Evolutionary conservation across 495 filamentous ascomycete genomes (phyloP).

Genomic region (Tuber borchii): DNA sequence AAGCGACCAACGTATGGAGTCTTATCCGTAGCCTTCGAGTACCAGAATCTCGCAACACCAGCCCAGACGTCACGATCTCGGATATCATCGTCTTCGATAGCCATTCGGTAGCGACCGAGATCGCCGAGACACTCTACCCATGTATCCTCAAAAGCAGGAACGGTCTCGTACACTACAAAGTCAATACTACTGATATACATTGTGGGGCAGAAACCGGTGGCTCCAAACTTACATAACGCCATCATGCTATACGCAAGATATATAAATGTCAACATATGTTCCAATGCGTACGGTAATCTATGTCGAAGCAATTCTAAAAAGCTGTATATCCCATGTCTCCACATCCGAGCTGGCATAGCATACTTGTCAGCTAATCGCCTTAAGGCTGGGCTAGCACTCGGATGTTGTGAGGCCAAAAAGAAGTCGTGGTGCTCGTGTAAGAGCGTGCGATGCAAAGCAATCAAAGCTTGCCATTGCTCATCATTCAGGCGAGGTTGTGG

Average conservation of each 20-base stretch:
- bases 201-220: background rate
- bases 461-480: conserved; percentile 66
- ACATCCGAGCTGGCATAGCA: conserved; percentile 76
- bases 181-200: background rate
- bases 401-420: conserved; percentile 71
- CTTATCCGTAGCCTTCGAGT: conserved; percentile 66
- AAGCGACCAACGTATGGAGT: conserved; percentile 64
- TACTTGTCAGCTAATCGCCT: conserved; percentile 60
- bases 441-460: conserved; percentile 64
- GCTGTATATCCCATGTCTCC: conserved; percentile 73
- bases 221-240: conserved; percentile 49
- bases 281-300: conserved; percentile 61
- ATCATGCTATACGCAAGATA: conserved; percentile 77
- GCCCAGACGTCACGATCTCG: conserved; percentile 73
- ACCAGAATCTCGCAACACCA: conserved; percentile 71
- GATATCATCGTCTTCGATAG: conserved; percentile 66
- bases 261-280: conserved; percentile 77
- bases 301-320: conserved; percentile 68
- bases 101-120: conserved; percentile 67
- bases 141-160: conserved; percentile 67
- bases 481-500: conserved; percentile 49
- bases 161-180: conserved; percentile 58
- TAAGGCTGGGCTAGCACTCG: conserved; percentile 56
- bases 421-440: conserved; percentile 78
- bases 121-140: conserved; percentile 91